A percentile compares a stretch with the other conserved stretches of the same genome.
These are phyloP conservation scores for Suillus bovinus DNA, from an alignment of 768 basidiomycete species.

Conservation along the genomic window DNA sequence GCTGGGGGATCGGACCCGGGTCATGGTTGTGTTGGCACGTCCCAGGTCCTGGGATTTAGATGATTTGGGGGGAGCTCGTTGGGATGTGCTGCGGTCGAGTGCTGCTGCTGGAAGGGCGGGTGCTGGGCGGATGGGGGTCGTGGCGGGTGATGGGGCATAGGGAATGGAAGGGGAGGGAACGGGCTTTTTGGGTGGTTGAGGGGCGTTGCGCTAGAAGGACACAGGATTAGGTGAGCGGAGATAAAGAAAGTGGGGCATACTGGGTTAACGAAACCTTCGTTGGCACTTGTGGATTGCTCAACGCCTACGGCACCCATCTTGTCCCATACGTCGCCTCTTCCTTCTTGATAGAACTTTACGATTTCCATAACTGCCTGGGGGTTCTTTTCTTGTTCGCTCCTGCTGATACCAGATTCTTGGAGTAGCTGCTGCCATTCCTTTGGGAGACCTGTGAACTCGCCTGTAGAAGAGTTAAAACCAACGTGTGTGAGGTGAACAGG, in stretches of 20 bases:
- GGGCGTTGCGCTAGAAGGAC: constrained; percentile 36
- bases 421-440: constrained; percentile 99
- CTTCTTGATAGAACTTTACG: constrained; percentile 97
- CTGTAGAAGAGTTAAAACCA: constrained; percentile 98
- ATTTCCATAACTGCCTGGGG: constrained; percentile 98
- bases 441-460: constrained; percentile 96
- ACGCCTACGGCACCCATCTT: constrained; percentile 66
- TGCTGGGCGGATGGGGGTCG: constrained; percentile 63
- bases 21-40: constrained; percentile 62
- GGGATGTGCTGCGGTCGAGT: constrained; percentile 87
- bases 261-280: constrained; percentile 55
- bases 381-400: constrained; percentile 94
- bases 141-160: constrained; percentile 44
- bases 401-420: constrained; percentile 93
- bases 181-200: constrained; percentile 45
- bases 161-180: constrained; percentile 31
- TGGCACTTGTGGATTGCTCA: constrained; percentile 36
- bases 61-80: constrained; percentile 65
- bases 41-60: constrained; percentile 46
- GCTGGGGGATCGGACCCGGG: constrained; percentile 43
- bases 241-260: constrained; percentile 38
- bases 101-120: constrained; percentile 69
- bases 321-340: constrained; percentile 80
- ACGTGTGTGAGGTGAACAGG: constrained; percentile 99
- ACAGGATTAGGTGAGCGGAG: constrained; percentile 8